phyloP scores from a whole-genome alignment of 495 filamentous ascomycete genomes.

The Cudoniella acicularis region DNA sequence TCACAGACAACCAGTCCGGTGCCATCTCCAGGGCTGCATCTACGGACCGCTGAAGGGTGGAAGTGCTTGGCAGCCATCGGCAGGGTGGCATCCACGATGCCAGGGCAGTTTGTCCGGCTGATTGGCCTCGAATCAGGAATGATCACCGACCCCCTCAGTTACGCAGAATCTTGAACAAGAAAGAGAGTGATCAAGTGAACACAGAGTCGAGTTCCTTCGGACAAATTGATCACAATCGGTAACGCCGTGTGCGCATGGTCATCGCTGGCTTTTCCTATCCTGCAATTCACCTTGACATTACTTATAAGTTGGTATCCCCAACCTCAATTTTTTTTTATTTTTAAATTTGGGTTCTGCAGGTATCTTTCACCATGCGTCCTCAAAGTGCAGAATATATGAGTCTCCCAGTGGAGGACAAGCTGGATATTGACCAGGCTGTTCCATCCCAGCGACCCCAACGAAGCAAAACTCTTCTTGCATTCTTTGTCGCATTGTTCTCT shows the following conservation, averaged over 20 bases:
- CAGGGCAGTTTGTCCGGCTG: neutral
- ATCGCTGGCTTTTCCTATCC: neutral
- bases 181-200: neutral
- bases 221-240: neutral
- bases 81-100: neutral
- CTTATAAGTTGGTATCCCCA: neutral
- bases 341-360: neutral
- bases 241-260: neutral
- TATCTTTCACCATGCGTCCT: conserved; percentile 1
- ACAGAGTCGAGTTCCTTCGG: neutral
- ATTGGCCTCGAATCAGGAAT: neutral
- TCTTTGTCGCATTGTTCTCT: conserved; percentile 1
- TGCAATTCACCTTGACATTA: neutral
- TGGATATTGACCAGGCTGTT: neutral
- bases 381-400: neutral
- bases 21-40: neutral
- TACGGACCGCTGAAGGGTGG: too few species aligned
- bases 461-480: neutral
- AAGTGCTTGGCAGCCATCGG: neutral
- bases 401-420: conserved; percentile 16
- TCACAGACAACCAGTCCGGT: neutral
- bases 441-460: neutral
- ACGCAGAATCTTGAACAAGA: neutral
- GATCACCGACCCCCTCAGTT: neutral
- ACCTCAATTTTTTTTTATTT: neutral